Evolutionary conservation across 805 yeast genomes (phyloP).

Genomic region (Candida pseudoglaebosa): DNA sequence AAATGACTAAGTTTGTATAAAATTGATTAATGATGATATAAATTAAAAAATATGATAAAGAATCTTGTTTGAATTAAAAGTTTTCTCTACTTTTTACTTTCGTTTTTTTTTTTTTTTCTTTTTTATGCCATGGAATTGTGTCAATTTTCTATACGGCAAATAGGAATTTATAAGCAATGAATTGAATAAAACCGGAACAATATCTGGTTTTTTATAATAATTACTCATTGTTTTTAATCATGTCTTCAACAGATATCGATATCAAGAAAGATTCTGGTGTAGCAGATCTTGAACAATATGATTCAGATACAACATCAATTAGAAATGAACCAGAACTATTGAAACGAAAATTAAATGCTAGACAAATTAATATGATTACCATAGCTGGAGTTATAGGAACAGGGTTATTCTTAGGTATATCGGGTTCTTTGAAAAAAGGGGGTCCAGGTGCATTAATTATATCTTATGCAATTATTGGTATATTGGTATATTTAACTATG

Average conservation of each 20-base stretch:
- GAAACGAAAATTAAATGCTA: constrained; percentile 17
- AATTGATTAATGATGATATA: too few relatives aligned
- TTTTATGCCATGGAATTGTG: too few relatives aligned
- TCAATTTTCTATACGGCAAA: neutral
- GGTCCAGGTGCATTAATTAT: constrained; percentile 33
- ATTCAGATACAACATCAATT: neutral
- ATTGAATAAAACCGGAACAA: too few relatives aligned
- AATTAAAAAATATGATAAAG: too few relatives aligned
- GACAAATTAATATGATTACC: constrained; percentile 33
- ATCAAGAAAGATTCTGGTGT: neutral
- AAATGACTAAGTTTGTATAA: too few relatives aligned
- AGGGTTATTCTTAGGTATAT: constrained; percentile 32
- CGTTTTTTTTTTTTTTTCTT: too few relatives aligned
- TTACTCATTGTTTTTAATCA: neutral
- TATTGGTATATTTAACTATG: constrained; percentile 51
- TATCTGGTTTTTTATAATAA: too few relatives aligned
- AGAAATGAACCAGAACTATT: neutral
- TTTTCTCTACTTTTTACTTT: too few relatives aligned
- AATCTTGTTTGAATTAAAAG: too few relatives aligned
- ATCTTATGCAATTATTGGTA: constrained; percentile 32
- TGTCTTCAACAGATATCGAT: constrained; percentile 3
- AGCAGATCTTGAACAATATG: constrained; percentile 1
- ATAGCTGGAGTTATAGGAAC: constrained; percentile 36
- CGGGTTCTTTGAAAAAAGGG: constrained; percentile 25
- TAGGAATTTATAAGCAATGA: neutral